Base-by-base conservation (phyloP, 345 rosid genomes). In the Diplotaxis tenuifolia region DNA sequence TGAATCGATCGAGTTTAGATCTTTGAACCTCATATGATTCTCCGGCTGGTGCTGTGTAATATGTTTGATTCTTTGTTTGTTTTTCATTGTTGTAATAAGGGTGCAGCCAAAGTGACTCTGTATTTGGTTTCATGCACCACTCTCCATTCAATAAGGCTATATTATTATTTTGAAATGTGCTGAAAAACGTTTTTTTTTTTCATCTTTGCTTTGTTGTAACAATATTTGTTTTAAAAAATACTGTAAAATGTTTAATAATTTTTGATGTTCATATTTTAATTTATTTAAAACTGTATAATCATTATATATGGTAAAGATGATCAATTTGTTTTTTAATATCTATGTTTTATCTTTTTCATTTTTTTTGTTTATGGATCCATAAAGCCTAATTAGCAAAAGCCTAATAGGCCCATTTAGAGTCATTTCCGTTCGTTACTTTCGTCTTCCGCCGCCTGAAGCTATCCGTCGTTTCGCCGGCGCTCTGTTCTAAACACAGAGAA, bases 41-140 rank as follows among this genome's bases (percentile, higher is more conserved):
- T 75, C 58, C 63, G 65, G 75, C 78, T 67, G 57, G 57, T 57
- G 67, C 68, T 59, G 68, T 77, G 80, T 77, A 72, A 59, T 77
- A 72, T 71, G 80, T 60, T 77, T 71, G 80, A 71, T 77, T 77
- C 65, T n/a, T 72, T 66, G 62, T 65, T 53, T 53, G 20, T 16
- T 40, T 28, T 65, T 65, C 61, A 27, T 71, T 49, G 10, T 77
- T 72, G 75, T 65, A 77, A 77, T 77, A 77, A 77, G 77, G 77
- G 73, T 71, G 67, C 59, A 72, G 76, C 73, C 73, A 29, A 65
- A 66, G 73, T 60, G 73, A 72, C 55, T 71, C 49, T 65, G 20
- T 71, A 65, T 72, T 67, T 77, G 67, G 49, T 71, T 49, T 76
- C 36, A 55, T 70, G 72, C 65, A 76, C 72, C 21, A 6, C 67